Evolutionary conservation across 2,329 filamentous ascomycete genomes (phyloP).

Genomic region (Elsinoe batatas): DNA sequence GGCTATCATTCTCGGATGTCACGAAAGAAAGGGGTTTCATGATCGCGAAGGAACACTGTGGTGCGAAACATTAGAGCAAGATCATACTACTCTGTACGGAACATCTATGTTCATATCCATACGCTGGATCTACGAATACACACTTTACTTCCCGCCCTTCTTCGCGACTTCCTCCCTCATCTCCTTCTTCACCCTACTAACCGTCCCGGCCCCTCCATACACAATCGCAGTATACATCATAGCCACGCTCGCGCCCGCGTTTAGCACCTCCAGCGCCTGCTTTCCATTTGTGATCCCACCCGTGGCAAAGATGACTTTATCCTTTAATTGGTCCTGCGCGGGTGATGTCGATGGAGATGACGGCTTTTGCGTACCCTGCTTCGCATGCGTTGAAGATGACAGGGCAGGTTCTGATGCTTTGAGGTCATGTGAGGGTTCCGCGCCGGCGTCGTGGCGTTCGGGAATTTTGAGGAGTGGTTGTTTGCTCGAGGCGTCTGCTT

Average conservation of each 20-base stretch:
- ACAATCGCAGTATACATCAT: constrained; percentile 74
- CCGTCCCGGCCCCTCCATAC: constrained; percentile 53
- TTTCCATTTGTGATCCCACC: constrained; percentile 85
- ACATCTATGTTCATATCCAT: too few relatives aligned
- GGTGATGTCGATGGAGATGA: constrained; percentile 15
- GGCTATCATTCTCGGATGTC: too few relatives aligned
- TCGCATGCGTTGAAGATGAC: constrained; percentile 11
- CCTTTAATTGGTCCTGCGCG: constrained; percentile 26
- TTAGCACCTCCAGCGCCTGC: constrained; percentile 70
- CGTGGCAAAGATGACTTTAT: constrained; percentile 84
- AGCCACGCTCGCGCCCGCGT: constrained; percentile 80
- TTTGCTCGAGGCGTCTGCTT: constrained; percentile 22
- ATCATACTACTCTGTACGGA: too few relatives aligned
- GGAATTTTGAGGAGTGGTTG: constrained; percentile 26
- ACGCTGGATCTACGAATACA: neutral
- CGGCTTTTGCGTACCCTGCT: constrained; percentile 6
- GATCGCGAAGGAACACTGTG: too few relatives aligned
- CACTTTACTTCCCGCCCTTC: constrained; percentile 3
- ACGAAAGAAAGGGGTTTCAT: too few relatives aligned
- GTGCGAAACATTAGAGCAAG: too few relatives aligned
- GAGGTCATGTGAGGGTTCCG: constrained; percentile 12
- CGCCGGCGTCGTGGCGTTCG: constrained; percentile 21
- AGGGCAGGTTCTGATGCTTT: constrained; percentile 12
- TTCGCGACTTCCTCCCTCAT: constrained; percentile 36
- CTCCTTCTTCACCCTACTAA: constrained; percentile 43